Percentiles rank a stretch among this genome's conserved stretches.
Evolutionary conservation across 1,284 basidiomycete species (phyloP).

Genomic region (Fistulina hepatica): DNA sequence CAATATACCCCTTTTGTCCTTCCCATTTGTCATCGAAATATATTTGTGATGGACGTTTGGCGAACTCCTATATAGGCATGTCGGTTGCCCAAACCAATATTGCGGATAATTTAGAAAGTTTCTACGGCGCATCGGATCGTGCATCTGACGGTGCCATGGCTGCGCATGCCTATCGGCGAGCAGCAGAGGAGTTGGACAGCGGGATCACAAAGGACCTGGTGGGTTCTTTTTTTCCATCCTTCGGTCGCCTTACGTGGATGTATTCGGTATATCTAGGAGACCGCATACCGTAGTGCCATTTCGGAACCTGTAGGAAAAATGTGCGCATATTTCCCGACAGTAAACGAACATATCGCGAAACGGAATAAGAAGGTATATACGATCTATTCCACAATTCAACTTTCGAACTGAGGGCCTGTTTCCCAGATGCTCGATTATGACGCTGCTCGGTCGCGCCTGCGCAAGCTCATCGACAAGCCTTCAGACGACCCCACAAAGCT

Average conservation of each 20-base stretch:
- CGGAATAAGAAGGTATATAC: constrained; percentile 84
- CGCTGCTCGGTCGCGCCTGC: constrained; percentile 76
- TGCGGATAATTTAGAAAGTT: constrained; percentile 88
- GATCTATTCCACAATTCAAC: not conserved
- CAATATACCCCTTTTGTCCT: not conserved
- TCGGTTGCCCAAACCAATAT: constrained; percentile 87
- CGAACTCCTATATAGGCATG: constrained; percentile 74
- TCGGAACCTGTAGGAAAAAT: constrained; percentile 95
- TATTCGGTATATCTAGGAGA: constrained; percentile 48
- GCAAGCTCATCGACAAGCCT: constrained; percentile 89
- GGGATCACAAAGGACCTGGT: constrained; percentile 82
- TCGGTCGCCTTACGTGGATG: constrained; percentile 5
- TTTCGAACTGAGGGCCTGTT: not conserved
- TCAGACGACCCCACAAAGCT: constrained; percentile 89
- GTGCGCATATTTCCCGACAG: constrained; percentile 88
- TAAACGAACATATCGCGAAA: constrained; percentile 92
- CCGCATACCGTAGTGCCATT: constrained; percentile 88
- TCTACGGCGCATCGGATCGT: constrained; percentile 82
- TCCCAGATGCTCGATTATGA: constrained; percentile 89
- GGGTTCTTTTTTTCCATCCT: constrained; percentile 18
- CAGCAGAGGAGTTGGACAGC: constrained; percentile 88
- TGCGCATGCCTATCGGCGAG: constrained; percentile 90
- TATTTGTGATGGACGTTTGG: not conserved
- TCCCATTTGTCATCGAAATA: not conserved
- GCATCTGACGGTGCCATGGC: constrained; percentile 92